Base-by-base conservation (phyloP, 2,329 filamentous ascomycete genomes). In the Bipolaris victoriae region DNA sequence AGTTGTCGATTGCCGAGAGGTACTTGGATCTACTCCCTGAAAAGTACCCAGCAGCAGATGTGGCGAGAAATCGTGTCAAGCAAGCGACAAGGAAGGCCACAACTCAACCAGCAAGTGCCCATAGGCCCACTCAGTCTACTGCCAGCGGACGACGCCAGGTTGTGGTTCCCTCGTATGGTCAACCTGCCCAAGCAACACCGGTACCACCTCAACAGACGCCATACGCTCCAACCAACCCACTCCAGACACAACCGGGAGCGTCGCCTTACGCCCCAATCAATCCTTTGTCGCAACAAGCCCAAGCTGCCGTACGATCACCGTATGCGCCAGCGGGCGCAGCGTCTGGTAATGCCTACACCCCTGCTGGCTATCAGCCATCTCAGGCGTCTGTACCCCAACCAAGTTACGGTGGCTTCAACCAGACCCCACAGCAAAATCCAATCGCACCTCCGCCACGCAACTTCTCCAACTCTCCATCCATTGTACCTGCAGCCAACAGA, bases 1-100 rank as follows among this genome's bases (percentile, higher is more conserved):
- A 96, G 68, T 81, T 99, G 52, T 83, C 87, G 31, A 86, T 92
- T 66, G 96, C 95, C 5, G 90, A 97, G 78, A 93, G 90, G 76
- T 99, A 99, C 72, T 86, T 99, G 39, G 87, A 93, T 71, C 86
- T 99, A 51, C 83, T 99, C 44, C 95, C 95, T 15, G 80, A 84
- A 39, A 87, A 88, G 63, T 97, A 96, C 74, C 89, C 91, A 37
- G 90, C 91, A 55, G 95, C 94, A 35, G 92, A 97, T 65, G 85
- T 95, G 65, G 91, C 94, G 26, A 86, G 92, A 64, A 90, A 90
- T 76, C 88, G 95, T 51, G 89, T 99, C 66, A 90, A 88, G 78
- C 85, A 94, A 69, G 93, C 95, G 2, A 96, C 90, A 1, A 87
- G 88, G 76, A 91, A 87, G 72, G 77, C 76, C 55, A 72, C 79